Base-by-base conservation (phyloP, 2,329 filamentous ascomycete genomes). In the Paraphoma sp. region DNA sequence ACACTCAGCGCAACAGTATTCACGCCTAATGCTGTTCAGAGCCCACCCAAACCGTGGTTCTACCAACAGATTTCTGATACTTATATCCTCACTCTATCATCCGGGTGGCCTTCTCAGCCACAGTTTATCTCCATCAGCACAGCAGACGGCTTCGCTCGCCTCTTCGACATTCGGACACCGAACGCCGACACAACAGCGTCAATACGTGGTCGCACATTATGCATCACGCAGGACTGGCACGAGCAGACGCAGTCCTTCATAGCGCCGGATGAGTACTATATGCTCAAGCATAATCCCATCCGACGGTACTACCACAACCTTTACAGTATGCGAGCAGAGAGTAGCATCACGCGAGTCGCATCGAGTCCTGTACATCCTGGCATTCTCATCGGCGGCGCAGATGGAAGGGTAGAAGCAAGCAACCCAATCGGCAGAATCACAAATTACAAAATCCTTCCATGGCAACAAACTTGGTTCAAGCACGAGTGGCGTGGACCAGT, bases 391-490 rank as follows among this genome's bases (percentile, higher is more conserved):
- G 86, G 83, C 0, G 81, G 80, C 18, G 78, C 81, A 0, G 80
- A 81, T 40, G 86, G 86, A 0, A 78, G 78, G 16, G 82, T 85
- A 0, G 68, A 80, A 7, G 78, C 78, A 1, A 80, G 78, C 2
- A 87, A 86, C 62, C 82, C 84, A 0, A 68, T 86, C 36, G 76
- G 79, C 9, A 80, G 82, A 43, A 69, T 86, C 2, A 60, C 84
- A 16, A 81, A 83, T 53, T 71, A 77, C 12, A 86, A 84, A 59
- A 78, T 79, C 9, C 74, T 78, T 8, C 79, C 82, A 10, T 85
- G 79, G 76, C 79, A 85, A 54, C 83, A 86, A 59, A 80, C 75
- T 6, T 86, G 85, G 82, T 87, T 87, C 61, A 70, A 76, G 23
- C 84, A 87, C 62, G 84, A 87, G 53, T 88, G 84, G 84, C 67